Percentiles rank a stretch among this genome's conserved stretches.
phyloP scores from a whole-genome alignment of 1,284 basidiomycete genomes.

The Tranzscheliella williamsii region DNA sequence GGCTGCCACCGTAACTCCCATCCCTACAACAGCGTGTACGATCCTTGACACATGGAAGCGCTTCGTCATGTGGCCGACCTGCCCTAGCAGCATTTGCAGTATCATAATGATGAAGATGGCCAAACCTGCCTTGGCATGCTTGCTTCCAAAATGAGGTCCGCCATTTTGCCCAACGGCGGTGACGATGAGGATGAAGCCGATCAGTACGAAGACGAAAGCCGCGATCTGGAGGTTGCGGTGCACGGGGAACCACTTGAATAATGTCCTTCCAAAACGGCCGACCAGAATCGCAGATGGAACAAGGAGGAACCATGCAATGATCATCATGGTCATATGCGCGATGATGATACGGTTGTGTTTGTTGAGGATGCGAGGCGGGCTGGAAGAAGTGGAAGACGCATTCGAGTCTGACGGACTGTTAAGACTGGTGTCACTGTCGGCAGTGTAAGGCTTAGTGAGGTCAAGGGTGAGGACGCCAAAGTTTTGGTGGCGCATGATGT shows the following conservation, averaged over 20 bases:
- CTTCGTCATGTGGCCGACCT: conserved; percentile 65
- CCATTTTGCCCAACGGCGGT: conserved; percentile 12
- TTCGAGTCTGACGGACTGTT: not conserved
- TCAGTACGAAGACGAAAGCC: conserved; percentile 65
- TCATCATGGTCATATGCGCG: conserved; percentile 50
- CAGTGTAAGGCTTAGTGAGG: conserved; percentile 42
- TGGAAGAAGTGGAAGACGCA: not conserved
- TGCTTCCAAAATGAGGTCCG: conserved; percentile 16
- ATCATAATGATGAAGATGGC: conserved; percentile 69
- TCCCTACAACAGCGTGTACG: conserved; percentile 39
- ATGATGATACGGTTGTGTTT: conserved; percentile 34
- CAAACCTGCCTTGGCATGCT: conserved; percentile 66
- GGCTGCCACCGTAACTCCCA: conserved; percentile 18
- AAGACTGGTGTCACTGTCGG: conserved; percentile 1
- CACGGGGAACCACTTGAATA: conserved; percentile 68
- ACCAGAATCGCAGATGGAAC: conserved; percentile 69
- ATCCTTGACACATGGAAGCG: conserved; percentile 32
- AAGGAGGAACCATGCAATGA: conserved; percentile 68
- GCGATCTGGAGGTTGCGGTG: conserved; percentile 66
- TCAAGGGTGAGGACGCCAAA: conserved; percentile 38
- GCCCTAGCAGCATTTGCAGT: conserved; percentile 68
- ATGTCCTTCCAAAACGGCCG: conserved; percentile 68
- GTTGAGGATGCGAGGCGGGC: conserved; percentile 9
- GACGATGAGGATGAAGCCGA: conserved; percentile 68
- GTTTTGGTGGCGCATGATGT: conserved; percentile 22